Percentiles rank a stretch among this genome's conserved stretches.
These are phyloP conservation scores for Quercus aquifolioides DNA, from an alignment of 306 rosid species.

Conservation along the genomic window DNA sequence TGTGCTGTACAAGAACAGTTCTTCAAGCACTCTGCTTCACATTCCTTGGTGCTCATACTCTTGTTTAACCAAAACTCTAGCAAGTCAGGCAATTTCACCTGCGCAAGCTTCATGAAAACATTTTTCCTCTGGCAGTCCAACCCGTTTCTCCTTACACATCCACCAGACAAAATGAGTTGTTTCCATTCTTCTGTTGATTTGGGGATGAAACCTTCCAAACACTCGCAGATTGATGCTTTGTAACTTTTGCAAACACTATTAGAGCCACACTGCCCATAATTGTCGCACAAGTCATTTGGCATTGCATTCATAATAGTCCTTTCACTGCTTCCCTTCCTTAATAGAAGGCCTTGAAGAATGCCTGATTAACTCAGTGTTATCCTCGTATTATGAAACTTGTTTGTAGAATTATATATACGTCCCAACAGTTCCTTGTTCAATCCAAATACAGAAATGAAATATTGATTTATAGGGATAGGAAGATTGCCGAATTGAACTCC, in stretches of 20 bases:
- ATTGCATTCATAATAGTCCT: too few species aligned
- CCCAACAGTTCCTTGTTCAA: too few species aligned
- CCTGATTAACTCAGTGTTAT: too few species aligned
- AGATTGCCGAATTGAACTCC: too few species aligned
- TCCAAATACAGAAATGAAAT: too few species aligned
- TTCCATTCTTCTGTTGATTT: too few species aligned
- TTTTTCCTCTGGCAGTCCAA: constrained; percentile 13
- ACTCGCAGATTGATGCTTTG: constrained; percentile 1
- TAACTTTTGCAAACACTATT: constrained; percentile 11
- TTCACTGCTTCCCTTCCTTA: too few species aligned
- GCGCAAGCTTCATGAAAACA: not conserved
- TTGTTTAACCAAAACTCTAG: constrained; percentile 20
- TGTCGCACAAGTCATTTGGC: constrained; percentile 42
- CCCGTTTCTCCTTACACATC: constrained; percentile 10
- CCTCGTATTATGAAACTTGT: too few species aligned
- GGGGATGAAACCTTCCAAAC: constrained; percentile 10
- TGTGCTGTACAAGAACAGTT: constrained; percentile 31
- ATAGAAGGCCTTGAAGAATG: too few species aligned
- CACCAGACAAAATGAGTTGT: not conserved
- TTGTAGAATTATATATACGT: too few species aligned
- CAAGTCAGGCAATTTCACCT: constrained; percentile 24
- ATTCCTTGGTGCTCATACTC: constrained; percentile 17
- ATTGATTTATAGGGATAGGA: too few species aligned
- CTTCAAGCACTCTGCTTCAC: constrained; percentile 19
- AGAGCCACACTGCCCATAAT: constrained; percentile 18